Evolutionary conservation across 805 yeast genomes (phyloP), one percentile per base, ranked within the genome.

Genomic region (Kurtzmaniella cleridarum): DNA sequence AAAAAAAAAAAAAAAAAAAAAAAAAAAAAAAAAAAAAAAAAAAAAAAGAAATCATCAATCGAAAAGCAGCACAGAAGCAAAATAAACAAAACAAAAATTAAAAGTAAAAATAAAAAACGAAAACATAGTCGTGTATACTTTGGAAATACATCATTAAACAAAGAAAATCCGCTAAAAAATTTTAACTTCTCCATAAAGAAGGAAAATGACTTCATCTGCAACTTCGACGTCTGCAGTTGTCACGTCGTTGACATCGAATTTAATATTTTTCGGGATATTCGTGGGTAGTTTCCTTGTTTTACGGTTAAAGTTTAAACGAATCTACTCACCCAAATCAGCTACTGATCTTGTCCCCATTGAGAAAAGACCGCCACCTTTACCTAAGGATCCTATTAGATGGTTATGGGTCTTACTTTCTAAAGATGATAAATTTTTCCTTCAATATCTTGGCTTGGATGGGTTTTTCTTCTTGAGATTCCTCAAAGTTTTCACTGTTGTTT

Each of bases 391-490:
- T 2, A 60, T 80, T 55, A 66, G 73, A 26, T 90, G 97, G 98
- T 41, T 89, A 9, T 46, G 60, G 7, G 79, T 81, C 5, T 55
- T 91, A 23, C 50, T 85, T 36, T 62, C 73, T 35, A 81, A 84
- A 53, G 77, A 87, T 1, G 89, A 85, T 40, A 66, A 83, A 35
- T 85, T 85, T 53, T 71, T 90, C 40, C 77, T 91, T 42, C 80
- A 82, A 47, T 95, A 91, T 52, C 83, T 93, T 15, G 98, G 97
- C 13, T 57, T 91, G n/a, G 98, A 91, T 57, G 97, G 96, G 4
- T 91, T 86, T 65, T 81, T 93, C 55, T 91, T 90, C 59, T 63
- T 89, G 44, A 72, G 98, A 47, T 93, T 84, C 55, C 59, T 93
- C 23, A 71, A 76, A 36, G 52, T 84, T 28, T 65, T 87, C 45